These are phyloP conservation scores for Fusarium setosum DNA, from an alignment of 2,329 filamentous ascomycete species.

Conservation along the genomic window DNA sequence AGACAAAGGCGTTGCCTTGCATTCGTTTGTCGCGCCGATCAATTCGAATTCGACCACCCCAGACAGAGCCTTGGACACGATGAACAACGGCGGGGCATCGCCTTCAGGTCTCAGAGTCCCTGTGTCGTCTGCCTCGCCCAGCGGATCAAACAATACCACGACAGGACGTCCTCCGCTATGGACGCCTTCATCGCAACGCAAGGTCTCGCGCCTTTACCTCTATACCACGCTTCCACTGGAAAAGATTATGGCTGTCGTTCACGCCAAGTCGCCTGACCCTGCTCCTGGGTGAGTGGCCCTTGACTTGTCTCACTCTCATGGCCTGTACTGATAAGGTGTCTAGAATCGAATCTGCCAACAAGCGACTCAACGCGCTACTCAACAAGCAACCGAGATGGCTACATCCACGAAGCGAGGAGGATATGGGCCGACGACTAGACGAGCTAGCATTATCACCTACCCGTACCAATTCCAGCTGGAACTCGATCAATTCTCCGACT, in stretches of 20 bases:
- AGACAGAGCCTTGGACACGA: not conserved
- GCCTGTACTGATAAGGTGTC: constrained; percentile 6
- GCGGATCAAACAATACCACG: constrained; percentile 44
- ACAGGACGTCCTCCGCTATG: constrained; percentile 67
- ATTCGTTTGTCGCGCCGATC: not conserved
- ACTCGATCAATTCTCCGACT: constrained; percentile 25
- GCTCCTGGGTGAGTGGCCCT: constrained; percentile 57
- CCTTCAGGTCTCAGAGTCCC: constrained; percentile 30
- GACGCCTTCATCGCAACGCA: constrained; percentile 63
- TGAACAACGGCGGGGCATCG: constrained; percentile 29
- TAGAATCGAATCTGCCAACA: constrained; percentile 69
- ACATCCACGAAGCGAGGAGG: constrained; percentile 61
- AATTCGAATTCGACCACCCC: not conserved
- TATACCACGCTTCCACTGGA: constrained; percentile 65
- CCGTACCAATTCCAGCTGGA: constrained; percentile 33
- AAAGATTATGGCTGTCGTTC: constrained; percentile 61
- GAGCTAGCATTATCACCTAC: constrained; percentile 55
- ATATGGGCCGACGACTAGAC: constrained; percentile 63
- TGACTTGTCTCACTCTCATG: not conserved
- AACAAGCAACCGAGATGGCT: constrained; percentile 70
- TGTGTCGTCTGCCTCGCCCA: constrained; percentile 42
- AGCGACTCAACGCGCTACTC: constrained; percentile 66
- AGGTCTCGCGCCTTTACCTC: constrained; percentile 66
- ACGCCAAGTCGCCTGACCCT: constrained; percentile 53
- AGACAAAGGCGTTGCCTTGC: constrained; percentile 8